phyloP scores from a whole-genome alignment of 805 yeast genomes.

The Pichia heedii region DNA sequence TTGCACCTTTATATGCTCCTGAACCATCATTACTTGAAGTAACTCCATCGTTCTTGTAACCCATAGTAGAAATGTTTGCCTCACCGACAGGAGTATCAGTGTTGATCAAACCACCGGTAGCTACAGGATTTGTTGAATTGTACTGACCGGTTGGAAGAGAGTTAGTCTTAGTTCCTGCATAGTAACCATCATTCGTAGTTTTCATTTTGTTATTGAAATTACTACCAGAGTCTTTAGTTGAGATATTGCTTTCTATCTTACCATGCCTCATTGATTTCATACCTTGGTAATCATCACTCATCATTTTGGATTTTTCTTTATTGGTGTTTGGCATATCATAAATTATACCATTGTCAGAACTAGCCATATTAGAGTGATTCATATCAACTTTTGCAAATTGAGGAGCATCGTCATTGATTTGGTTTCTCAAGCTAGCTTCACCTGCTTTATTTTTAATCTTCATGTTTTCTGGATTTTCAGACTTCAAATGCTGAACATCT shows the following conservation, averaged over 20 bases:
- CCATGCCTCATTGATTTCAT: neutral
- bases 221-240: neutral
- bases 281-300: neutral
- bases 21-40: neutral
- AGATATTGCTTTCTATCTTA: no score
- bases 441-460: neutral
- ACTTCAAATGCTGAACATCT: neutral
- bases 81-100: neutral
- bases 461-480: conserved; percentile 1
- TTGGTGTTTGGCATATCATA: neutral
- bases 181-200: conserved; percentile 1
- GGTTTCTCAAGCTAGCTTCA: no score
- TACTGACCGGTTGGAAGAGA: neutral
- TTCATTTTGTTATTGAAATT: no score
- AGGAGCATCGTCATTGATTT: no score
- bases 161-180: conserved; percentile 4
- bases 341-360: no score
- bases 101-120: neutral
- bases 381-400: no score
- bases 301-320: neutral
- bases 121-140: neutral
- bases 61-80: neutral
- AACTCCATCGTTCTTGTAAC: neutral
- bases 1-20: no score
- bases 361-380: neutral